A percentile compares a stretch with the other conserved stretches of the same genome.
These are phyloP conservation scores for Diaporthe destruens DNA, from an alignment of 2,329 filamentous ascomycete genomes.

Conservation along the genomic window DNA sequence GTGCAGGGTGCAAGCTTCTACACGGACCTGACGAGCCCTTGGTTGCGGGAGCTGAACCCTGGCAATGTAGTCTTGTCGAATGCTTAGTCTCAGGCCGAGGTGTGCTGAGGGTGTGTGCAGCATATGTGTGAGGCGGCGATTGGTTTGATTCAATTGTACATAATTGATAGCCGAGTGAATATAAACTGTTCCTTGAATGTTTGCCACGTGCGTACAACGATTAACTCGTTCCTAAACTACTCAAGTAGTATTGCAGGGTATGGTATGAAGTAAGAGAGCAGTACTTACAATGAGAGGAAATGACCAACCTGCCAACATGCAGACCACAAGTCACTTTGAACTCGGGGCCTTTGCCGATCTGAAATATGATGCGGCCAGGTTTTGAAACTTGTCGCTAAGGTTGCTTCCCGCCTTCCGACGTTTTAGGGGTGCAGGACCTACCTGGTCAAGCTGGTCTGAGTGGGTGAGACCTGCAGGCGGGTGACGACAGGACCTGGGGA, in stretches of 20 bases:
- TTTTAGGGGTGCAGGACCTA: slow-evolving; percentile 19
- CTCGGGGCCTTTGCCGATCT: neutral
- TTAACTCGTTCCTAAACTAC: neutral
- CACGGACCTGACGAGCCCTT: slow-evolving; percentile 57
- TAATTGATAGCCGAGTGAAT: slow-evolving; percentile 10
- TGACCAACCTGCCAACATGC: too few relatives aligned
- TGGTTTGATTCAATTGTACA: neutral
- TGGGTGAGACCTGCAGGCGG: slow-evolving; percentile 27
- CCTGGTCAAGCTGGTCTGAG: neutral
- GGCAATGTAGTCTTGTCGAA: slow-evolving; percentile 29
- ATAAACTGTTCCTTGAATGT: neutral
- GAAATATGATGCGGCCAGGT: slow-evolving; percentile 1
- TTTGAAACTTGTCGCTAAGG: slow-evolving; percentile 32
- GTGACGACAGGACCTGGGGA: slow-evolving; percentile 8
- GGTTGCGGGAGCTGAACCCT: slow-evolving; percentile 48
- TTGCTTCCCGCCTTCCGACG: slow-evolving; percentile 27
- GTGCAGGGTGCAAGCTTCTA: slow-evolving; percentile 64
- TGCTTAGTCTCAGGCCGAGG: slow-evolving; percentile 36
- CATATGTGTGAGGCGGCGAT: neutral
- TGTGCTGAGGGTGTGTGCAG: neutral
- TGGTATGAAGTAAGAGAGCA: neutral
- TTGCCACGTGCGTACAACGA: neutral
- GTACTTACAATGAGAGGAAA: neutral
- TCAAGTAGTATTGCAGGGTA: neutral
- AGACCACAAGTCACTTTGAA: neutral